Evolutionary conservation across 176 grass and related monocot species (phyloP), one percentile per base, ranked within the genome.

Genomic region (Paspalum notatum): DNA sequence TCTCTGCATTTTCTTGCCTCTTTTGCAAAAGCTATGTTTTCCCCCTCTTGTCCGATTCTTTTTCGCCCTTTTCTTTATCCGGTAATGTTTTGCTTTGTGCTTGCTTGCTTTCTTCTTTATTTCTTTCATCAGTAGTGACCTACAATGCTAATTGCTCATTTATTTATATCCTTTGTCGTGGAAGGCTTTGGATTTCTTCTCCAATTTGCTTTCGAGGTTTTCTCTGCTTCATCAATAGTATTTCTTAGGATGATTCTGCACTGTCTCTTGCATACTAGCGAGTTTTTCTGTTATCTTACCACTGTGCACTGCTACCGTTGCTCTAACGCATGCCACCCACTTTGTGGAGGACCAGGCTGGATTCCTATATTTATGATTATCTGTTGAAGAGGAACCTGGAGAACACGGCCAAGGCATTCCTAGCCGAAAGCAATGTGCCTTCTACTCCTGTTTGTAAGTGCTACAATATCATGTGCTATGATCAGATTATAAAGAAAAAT

Each of bases 301-400:
- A 41, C 7, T 61, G 38, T 0, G 37, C 57, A 25, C 32, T 20
- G 9, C 51, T 56, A 20, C 10, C 54, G 8, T 60, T 17, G 42
- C 8, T 60, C 50, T 76, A 48, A 84, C 72, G 38, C 77, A 55
- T 18, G 10, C 25, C 74, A 68, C 84, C 12, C 42, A 53, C 38
- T 20, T 76, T 65, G 17, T 70, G 25, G 78, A 21, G 62, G 82
- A 65, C 61, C 91, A 94, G 91, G 85, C 72, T 94, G 61, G 88
- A 94, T 83, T 89, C 85, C 12, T 94, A 94, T 84, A 94, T 94
- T 52, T 85, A 94, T 77, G 91, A 94, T 83, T 94, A 94, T 77
- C 48, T 94, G 46, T 42, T 90, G 88, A 94, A 91, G 71, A 80
- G 85, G 82, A 90, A 90, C 62, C 22, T 94, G 75, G 79, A 90